Conservation (phyloP, 2,329 filamentous ascomycete genomes). For the Fusarium sublunatum region DNA sequence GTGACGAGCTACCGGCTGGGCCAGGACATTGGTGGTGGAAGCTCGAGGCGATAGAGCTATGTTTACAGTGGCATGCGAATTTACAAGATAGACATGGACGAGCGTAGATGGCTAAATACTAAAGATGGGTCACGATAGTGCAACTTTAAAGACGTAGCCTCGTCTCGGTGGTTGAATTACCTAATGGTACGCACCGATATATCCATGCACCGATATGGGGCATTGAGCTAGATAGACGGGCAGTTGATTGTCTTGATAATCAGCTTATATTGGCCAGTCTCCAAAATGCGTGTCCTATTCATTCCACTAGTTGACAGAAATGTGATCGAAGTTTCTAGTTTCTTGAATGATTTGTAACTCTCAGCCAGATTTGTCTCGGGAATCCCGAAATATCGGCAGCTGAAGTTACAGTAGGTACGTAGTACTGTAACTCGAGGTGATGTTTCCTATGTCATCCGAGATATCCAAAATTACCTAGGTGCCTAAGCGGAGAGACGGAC, state of each 20-base stretch:
- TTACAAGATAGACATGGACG: constrained; percentile 27
- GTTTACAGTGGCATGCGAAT: constrained; percentile 22
- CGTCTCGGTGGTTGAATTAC: background rate
- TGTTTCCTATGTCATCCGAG: too few species aligned
- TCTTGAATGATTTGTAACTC: constrained; percentile 7
- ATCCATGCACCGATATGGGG: background rate
- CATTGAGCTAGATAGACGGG: background rate
- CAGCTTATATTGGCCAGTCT: background rate
- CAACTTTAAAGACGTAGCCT: background rate
- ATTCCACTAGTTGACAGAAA: background rate
- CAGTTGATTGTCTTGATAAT: constrained; percentile 29
- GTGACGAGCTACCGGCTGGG: constrained; percentile 90
- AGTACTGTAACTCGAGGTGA: background rate
- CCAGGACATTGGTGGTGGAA: constrained; percentile 80
- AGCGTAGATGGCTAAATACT: constrained; percentile 21
- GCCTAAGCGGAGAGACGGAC: too few species aligned
- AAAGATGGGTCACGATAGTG: background rate
- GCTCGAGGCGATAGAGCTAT: constrained; percentile 54
- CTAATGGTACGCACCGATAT: background rate
- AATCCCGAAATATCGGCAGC: background rate
- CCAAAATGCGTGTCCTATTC: background rate
- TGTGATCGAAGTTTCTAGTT: background rate
- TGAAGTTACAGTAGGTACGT: background rate
- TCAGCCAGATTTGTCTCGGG: background rate
- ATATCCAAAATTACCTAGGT: too few species aligned